Conservation (phyloP, 2,329 filamentous ascomycete genomes). For the Colletotrichum godetiae region DNA sequence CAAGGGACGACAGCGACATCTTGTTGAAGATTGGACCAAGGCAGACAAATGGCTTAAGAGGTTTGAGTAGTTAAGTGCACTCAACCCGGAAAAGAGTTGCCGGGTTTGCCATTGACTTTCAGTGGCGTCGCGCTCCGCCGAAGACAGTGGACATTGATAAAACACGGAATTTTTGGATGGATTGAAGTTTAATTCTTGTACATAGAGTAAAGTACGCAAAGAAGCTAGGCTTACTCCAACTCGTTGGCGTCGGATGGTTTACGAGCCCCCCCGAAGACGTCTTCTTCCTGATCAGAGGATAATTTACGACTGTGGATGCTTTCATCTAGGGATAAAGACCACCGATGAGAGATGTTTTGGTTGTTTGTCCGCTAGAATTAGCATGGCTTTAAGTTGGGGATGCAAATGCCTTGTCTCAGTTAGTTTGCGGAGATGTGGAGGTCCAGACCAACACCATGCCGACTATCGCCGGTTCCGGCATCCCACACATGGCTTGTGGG, state of each 20-base stretch:
- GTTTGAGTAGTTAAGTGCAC: neutral
- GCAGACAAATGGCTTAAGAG: slow-evolving; percentile 1
- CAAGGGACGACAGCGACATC: neutral
- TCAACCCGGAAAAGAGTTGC: neutral
- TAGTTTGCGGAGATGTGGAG: neutral
- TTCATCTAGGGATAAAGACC: neutral
- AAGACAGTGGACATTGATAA: neutral
- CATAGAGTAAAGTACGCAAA: neutral
- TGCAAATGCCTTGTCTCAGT: neutral
- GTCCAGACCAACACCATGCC: neutral
- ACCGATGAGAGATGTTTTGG: neutral
- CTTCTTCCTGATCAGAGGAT: neutral
- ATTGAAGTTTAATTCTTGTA: neutral
- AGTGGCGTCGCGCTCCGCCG: neutral
- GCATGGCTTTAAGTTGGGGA: neutral
- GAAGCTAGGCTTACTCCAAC: neutral
- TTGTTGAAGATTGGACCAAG: neutral
- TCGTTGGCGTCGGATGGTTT: neutral
- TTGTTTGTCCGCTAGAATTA: neutral
- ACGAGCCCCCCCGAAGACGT: neutral
- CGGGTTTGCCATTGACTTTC: neutral
- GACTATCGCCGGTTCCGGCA: neutral
- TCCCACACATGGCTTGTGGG: neutral
- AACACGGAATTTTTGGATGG: fast-evolving
- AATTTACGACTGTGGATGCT: neutral